phyloP scores from a whole-genome alignment of 2,329 filamentous ascomycete species.

The Ascochyta rabiei region DNA sequence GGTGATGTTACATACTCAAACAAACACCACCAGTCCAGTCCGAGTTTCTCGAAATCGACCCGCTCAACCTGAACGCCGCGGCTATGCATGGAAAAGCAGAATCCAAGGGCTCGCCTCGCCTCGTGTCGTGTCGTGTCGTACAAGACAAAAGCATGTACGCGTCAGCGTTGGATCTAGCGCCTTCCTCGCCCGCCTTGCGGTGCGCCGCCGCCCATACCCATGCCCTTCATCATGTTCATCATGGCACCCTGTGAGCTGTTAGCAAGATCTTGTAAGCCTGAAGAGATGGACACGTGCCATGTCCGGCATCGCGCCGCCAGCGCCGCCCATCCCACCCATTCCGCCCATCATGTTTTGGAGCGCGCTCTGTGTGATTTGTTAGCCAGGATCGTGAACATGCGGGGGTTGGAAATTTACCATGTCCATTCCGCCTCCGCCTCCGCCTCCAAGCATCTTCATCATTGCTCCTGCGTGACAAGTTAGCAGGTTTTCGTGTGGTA shows the following conservation, averaged over 20 bases:
- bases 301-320: constrained; percentile 56
- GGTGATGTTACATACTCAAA: no score
- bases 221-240: constrained; percentile 47
- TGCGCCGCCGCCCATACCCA: constrained; percentile 32
- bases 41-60: background rate
- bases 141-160: no score
- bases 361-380: constrained; percentile 24
- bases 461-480: constrained; percentile 60
- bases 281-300: constrained; percentile 52
- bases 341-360: constrained; percentile 64
- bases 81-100: constrained; percentile 35
- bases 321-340: constrained; percentile 55
- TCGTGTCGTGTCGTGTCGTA: no score
- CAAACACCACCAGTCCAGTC: no score
- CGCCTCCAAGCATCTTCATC: constrained; percentile 87
- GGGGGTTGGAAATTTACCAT: constrained; percentile 50
- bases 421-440: constrained; percentile 67
- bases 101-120: background rate
- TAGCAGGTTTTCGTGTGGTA: no score
- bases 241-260: constrained; percentile 38
- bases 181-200: constrained; percentile 29
- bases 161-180: constrained; percentile 17
- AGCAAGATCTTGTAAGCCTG: background rate
- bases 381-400: background rate
- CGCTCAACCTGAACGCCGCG: constrained; percentile 30